Percentiles rank a stretch among this genome's conserved stretches.
Conservation (phyloP, 2,329 filamentous ascomycete genomes). For the Colletotrichum spaethianum region DNA sequence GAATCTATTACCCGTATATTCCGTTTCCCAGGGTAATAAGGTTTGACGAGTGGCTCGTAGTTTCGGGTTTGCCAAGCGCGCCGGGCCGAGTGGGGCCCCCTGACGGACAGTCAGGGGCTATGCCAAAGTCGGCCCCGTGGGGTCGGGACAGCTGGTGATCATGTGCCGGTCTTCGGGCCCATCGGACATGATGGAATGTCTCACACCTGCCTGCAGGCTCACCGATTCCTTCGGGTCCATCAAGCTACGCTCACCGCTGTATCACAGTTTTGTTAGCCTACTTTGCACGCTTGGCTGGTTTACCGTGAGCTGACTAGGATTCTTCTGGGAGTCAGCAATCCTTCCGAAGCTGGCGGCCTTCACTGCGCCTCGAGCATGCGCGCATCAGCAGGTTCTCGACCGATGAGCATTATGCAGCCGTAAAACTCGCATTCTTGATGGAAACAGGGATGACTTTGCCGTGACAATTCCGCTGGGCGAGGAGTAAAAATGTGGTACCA, state of each 20-base stretch:
- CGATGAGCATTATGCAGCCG: background rate
- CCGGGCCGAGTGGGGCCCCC: constrained; percentile 5
- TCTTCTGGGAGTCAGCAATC: background rate
- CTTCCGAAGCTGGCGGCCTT: background rate
- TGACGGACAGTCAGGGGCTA: constrained; percentile 15
- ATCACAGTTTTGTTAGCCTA: background rate
- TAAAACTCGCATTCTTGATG: background rate
- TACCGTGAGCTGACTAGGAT: background rate
- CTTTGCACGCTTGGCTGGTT: background rate
- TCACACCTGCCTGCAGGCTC: background rate
- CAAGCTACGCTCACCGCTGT: constrained; percentile 10
- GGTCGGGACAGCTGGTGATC: background rate
- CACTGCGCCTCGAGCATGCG: background rate
- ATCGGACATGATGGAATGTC: background rate
- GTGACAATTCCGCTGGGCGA: no score
- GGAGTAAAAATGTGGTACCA: background rate
- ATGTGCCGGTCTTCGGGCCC: background rate
- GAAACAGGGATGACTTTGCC: background rate
- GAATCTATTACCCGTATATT: no score
- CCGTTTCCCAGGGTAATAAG: constrained; percentile 14
- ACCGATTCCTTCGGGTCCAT: background rate
- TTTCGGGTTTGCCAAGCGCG: constrained; percentile 11
- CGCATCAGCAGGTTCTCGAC: background rate
- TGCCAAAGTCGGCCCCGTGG: constrained; percentile 16
- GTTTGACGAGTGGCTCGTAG: constrained; percentile 19